Base-by-base conservation (phyloP, 305 asterid species). In the Rubia balearica region DNA sequence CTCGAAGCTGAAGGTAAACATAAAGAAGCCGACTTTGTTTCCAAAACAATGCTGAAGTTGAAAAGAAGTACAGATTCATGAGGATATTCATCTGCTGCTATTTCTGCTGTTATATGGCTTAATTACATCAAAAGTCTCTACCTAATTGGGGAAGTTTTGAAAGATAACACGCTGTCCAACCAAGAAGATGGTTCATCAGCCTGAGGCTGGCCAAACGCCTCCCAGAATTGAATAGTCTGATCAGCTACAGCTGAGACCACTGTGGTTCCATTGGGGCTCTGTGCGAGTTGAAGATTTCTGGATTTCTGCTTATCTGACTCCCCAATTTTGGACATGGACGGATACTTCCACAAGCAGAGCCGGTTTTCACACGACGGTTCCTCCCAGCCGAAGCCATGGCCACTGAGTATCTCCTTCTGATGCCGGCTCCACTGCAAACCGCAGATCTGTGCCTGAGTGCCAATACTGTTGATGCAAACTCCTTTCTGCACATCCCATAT, bases 201-300 rank as follows among this genome's bases (percentile, higher is more conserved):
- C 42, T 64, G 24, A 14, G 84, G 82, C n/a, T 90, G 96, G n/a
- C 93, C 93, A 80, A 91, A 91, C 30, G 82, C 86, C 24, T 89
- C 88, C 95, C 97, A 88, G 66, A 85, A 81, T 21, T 89, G 83
- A 73, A 91, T 77, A 3, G 85, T 77, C 82, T 85, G 90, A n/a
- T 89, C 91, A 75, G 77, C 95, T 78, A 79, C 88, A 38, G 89
- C 95, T 3, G 95, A 78, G 67, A 74, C 86, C 73, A 79, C 88
- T 5, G 89, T 87, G 69, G 79, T 73, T 77, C 97, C 97, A 81
- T 89, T 88, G 0, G 95, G 91, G 84, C 91, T 87, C 96, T 91
- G 85, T 72, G 89, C 71, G 65, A 90, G 84, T 66, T 85, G 85
- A 68, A 91, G 87, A 81, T 83, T 61, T 82, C 97, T 82, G 4